Evolutionary conservation across 2,329 filamentous ascomycete genomes (phyloP), one percentile per base, ranked within the genome.

Genomic region (Elsinoe australis): DNA sequence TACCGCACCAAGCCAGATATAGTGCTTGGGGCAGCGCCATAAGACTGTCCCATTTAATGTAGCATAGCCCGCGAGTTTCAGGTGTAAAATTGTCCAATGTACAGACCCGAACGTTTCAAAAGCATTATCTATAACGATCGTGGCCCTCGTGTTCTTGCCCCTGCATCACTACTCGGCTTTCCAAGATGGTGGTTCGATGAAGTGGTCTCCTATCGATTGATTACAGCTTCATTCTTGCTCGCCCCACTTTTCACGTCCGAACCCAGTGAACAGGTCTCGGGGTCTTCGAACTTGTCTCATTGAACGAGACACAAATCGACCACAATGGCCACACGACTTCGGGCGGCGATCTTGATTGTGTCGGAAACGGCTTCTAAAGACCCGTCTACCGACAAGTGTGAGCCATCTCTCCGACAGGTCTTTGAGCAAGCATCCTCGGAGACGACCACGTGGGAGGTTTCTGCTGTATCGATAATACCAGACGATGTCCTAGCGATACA

Each of bases 361-460:
- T 96, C 92, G 1, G 94, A 94, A 44, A 98, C 92, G 4, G 92
- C 89, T 4, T 80, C 82, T 6, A 74, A 79, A 56, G 83, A 95
- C 63, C 78, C 87, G 0, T 80, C 83, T 3, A 82, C 86, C 1
- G 92, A 98, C 67, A 79, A 79, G 53, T 83, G 86, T 6, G 79
- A 79, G 4, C 71, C 73, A 1, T 71, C 78, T 7, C 73, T 98
- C 3, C 73, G 78, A 39, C 72, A 82, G 46, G 80, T 87, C 10
- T 82, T 98, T 55, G 4, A 44, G 12, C 22, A 44, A 6, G 33
- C 45, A 4, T 45, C 49, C 9, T 19, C 26, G 10, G 69, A 74
- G 3, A 69, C 74, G 2, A 77, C 85, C 51, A 84, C 81, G 9
- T 98, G 90, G 90, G 68, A 76, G 8, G 73, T 87, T 2, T 69